Base-by-base conservation (phyloP, 2,329 filamentous ascomycete genomes). In the Escovopsis sp. region DNA sequence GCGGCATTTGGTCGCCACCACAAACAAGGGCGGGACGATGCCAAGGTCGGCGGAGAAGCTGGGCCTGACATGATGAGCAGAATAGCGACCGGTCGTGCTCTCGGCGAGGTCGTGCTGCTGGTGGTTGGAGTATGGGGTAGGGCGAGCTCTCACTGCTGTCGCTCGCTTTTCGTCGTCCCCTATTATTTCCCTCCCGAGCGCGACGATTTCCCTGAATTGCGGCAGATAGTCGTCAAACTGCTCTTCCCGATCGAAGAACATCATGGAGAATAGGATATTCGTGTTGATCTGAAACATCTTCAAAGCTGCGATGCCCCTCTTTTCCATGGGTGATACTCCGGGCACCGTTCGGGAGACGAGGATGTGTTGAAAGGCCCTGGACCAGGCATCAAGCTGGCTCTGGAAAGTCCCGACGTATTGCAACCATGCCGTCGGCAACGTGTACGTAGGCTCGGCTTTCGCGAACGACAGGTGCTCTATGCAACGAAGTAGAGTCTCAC, bases 1-100 rank as follows among this genome's bases (percentile, higher is more conserved):
- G 10, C 77, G 69, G 51, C 77, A 82, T 53, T 80, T 80, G 6
- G 74, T 80, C 6, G 74, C 77, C n/a, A 77, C 72, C 5, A 80
- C 68, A 48, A 76, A 82, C 1, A 83, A 65, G 1, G 77, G 75
- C 4, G 77, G 72, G 4, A 83, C 68, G 43, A 83, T 73, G 15
- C 77, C 78, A 10, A 79, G 58, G 40, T 80, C 75, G 23, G 77
- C 70, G 36, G 74, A 76, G 55, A 82, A 82, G 49, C 70, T 74
- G 2, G 73, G 70, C 53, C 73, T 76, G 52, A 77, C 70, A 48
- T 76, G 72, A 30, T 57, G 57, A 0, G 70, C 61, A 6, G 62
- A 62, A 44, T 67, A 68, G 30, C 63, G 61, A 36, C 65, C 61
- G 8, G 63, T 61, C 9, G 58, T 60, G 41, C 61, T 63, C 33